Conservation (phyloP, 1,284 basidiomycete species). For the Megacollybia platyphylla region DNA sequence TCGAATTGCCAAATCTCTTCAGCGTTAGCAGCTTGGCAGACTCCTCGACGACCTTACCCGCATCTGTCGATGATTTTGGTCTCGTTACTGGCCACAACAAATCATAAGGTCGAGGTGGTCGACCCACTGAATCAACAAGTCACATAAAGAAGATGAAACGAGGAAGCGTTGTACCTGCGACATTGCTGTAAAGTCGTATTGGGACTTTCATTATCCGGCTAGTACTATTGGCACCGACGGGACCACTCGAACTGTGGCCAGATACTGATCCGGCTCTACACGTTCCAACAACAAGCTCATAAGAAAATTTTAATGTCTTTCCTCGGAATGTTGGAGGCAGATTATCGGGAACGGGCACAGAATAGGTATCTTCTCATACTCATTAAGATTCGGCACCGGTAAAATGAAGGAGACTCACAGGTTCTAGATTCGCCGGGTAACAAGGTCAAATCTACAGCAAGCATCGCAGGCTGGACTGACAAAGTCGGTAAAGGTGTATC, state of each 20-base stretch:
- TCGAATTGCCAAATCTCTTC: not conserved
- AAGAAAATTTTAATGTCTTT: slow-evolving; percentile 74
- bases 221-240: slow-evolving; percentile 33
- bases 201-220: slow-evolving; percentile 84
- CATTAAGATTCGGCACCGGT: slow-evolving; percentile 1
- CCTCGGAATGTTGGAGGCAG: slow-evolving; percentile 89
- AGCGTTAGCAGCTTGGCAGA: not conserved
- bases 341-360: slow-evolving; percentile 59
- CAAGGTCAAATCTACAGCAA: slow-evolving; percentile 72
- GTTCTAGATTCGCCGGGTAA: slow-evolving; percentile 70
- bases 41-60: slow-evolving; percentile 6
- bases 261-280: slow-evolving; percentile 44
- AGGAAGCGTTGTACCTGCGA: slow-evolving; percentile 41
- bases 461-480: slow-evolving; percentile 71
- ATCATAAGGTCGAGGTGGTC: slow-evolving; percentile 45
- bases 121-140: slow-evolving; percentile 28
- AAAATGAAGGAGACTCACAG: slow-evolving; percentile 38
- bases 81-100: slow-evolving; percentile 54
- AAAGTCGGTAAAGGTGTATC: slow-evolving; percentile 70
- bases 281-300: slow-evolving; percentile 79
- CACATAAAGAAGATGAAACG: slow-evolving; percentile 2
- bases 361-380: slow-evolving; percentile 56
- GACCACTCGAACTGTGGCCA: slow-evolving; percentile 11
- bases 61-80: slow-evolving; percentile 13
- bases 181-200: slow-evolving; percentile 77